A percentile compares a stretch with the other conserved stretches of the same genome.
phyloP scores from a whole-genome alignment of 176 grass and related monocot genomes.

The Elymus sibiricus region DNA sequence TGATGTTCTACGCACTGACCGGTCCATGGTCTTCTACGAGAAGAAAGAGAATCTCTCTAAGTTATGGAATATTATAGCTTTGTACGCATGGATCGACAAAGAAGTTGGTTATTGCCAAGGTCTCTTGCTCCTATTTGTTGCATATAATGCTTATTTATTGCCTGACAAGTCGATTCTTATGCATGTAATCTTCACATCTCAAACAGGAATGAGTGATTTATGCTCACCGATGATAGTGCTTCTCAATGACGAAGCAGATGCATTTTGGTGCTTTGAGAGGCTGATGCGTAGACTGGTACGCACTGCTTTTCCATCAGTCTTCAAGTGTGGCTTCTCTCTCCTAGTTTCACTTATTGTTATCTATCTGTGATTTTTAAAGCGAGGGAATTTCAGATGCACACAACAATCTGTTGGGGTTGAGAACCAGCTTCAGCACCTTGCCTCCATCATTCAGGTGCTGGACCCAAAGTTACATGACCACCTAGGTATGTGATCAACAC shows the following conservation, averaged over 20 bases:
- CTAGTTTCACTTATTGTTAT: conserved; percentile 23
- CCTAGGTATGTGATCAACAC: conserved; percentile 76
- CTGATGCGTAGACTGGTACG: conserved; percentile 96
- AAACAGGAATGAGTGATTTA: conserved; percentile 98
- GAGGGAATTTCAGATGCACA: conserved; percentile 98
- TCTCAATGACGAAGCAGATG: conserved; percentile 89
- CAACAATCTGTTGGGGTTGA: conserved; percentile 87
- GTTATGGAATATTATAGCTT: conserved; percentile 90
- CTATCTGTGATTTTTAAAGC: conserved; percentile 65
- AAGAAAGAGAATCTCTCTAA: conserved; percentile 95
- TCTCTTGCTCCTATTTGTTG: background rate
- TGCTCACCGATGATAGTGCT: conserved; percentile 97
- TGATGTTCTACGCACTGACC: conserved; percentile 92
- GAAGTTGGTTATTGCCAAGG: conserved; percentile 99
- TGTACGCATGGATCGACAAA: conserved; percentile 99
- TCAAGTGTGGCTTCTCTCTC: background rate
- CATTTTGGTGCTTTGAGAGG: conserved; percentile 97
- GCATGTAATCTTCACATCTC: conserved; percentile 7
- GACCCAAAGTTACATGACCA: conserved; percentile 98
- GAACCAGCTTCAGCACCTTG: conserved; percentile 85
- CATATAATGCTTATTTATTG: background rate
- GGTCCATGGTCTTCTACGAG: conserved; percentile 92
- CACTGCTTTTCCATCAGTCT: background rate
- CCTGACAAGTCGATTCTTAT: conserved; percentile 4
- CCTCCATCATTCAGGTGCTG: conserved; percentile 94